These are phyloP conservation scores for Phanerodontia chrysosporium DNA, from an alignment of 768 basidiomycete species.

Conservation along the genomic window DNA sequence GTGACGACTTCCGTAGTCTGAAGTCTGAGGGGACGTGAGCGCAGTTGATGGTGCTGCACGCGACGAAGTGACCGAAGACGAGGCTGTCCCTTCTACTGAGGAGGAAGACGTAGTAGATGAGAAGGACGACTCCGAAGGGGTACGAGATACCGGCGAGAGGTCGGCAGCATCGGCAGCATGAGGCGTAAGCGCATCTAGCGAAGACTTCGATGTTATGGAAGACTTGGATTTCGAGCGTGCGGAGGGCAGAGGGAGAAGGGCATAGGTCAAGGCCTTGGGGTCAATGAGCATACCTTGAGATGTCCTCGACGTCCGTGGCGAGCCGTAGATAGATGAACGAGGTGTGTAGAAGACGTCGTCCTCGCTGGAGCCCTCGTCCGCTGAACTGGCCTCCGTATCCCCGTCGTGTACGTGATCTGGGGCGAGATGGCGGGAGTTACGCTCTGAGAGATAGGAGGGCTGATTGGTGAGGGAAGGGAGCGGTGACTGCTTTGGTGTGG, in stretches of 20 bases:
- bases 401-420: slow-evolving; percentile 7
- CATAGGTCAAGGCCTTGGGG: slow-evolving; percentile 24
- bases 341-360: slow-evolving; percentile 62
- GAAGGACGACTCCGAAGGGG: slow-evolving; percentile 36
- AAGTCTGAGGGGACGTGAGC: slow-evolving; percentile 28
- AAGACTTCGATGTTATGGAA: slow-evolving; percentile 10
- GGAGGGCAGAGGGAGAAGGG: slow-evolving; percentile 21
- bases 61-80: slow-evolving; percentile 37
- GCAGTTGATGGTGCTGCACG: slow-evolving; percentile 34
- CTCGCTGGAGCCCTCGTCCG: slow-evolving; percentile 25
- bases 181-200: slow-evolving; percentile 23
- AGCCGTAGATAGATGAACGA: slow-evolving; percentile 32
- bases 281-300: slow-evolving; percentile 29
- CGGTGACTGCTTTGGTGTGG: slow-evolving; percentile 9
- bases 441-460: slow-evolving; percentile 3
- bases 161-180: slow-evolving; percentile 19
- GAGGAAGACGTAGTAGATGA: slow-evolving; percentile 21
- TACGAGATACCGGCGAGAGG: slow-evolving; percentile 25
- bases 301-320: slow-evolving; percentile 47
- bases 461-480: slow-evolving; percentile 12
- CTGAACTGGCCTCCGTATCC: slow-evolving; percentile 18
- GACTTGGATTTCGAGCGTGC: slow-evolving; percentile 20
- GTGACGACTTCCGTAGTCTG: slow-evolving; percentile 14
- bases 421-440: not conserved
- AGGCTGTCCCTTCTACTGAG: slow-evolving; percentile 15